phyloP scores from a whole-genome alignment of 768 basidiomycete species.

The Mycena haematopus region DNA sequence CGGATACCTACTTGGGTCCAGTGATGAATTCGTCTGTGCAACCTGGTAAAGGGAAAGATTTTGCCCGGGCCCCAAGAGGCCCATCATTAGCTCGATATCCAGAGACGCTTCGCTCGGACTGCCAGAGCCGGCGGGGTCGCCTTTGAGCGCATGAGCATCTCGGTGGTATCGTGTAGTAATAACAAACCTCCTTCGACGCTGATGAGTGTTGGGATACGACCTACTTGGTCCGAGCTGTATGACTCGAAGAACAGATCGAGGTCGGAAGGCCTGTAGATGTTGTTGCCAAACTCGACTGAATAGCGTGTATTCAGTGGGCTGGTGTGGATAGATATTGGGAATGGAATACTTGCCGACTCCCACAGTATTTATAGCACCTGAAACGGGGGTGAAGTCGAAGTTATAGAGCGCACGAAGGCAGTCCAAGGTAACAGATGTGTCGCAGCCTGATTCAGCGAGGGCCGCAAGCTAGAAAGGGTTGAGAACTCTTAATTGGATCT shows the following conservation, averaged over 20 bases:
- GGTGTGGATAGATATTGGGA: not conserved
- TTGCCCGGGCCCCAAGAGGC: not conserved
- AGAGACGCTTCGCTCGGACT: too few species aligned
- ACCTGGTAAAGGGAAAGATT: slow-evolving; percentile 22
- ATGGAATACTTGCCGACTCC: slow-evolving; percentile 6
- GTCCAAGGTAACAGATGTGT: slow-evolving; percentile 14
- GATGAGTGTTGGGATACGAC: slow-evolving; percentile 14
- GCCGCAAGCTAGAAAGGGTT: slow-evolving; percentile 4
- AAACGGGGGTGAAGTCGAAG: slow-evolving; percentile 22
- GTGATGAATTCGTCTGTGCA: slow-evolving; percentile 3
- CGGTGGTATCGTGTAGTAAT: too few species aligned
- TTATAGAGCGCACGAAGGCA: slow-evolving; percentile 22
- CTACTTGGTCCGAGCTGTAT: slow-evolving; percentile 10
- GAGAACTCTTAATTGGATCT: not conserved
- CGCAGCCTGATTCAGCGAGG: slow-evolving; percentile 11
- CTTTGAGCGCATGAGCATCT: not conserved
- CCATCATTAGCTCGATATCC: too few species aligned
- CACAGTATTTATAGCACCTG: slow-evolving; percentile 11
- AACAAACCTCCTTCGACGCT: slow-evolving; percentile 23
- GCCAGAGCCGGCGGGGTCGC: too few species aligned
- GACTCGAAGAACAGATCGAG: too few species aligned
- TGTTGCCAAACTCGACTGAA: not conserved
- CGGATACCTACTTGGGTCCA: slow-evolving; percentile 17
- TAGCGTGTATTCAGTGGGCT: too few species aligned
- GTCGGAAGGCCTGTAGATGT: not conserved